Base-by-base conservation (phyloP, 1,284 basidiomycete species). In the Peniophora sp. region DNA sequence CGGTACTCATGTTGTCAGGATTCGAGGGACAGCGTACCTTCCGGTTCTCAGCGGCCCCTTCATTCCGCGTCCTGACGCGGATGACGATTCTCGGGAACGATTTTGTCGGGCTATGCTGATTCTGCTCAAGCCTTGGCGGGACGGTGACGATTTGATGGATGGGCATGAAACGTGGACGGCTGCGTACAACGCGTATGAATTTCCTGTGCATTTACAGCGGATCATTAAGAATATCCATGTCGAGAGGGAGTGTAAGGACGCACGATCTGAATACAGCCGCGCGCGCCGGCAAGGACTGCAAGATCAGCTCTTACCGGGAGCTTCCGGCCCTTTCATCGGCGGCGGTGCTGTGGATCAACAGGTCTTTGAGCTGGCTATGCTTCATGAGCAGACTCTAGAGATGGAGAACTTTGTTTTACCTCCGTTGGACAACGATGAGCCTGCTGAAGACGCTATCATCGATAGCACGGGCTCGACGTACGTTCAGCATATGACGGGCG, bases 71-170 rank as follows among this genome's bases (percentile, higher is more conserved):
- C 14, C 8, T 23, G 39, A 45, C 14, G n/a, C 24, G 19, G n/a
- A n/a, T 16, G 23, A n/a, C 16, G 49, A 43, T 10, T 23, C 44
- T 6, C 23, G n/a, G 2, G 10, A n/a, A n/a, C 9, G 9, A 16
- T 50, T 12, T 32, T 35, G 32, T 22, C 38, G 39, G 9, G 49
- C 24, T 5, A 50, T 50, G 49, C 49, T 50, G 3, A 19, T 50
- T 3, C 19, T 50, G 39, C 45, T 50, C 39, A 50, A 50, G 22
- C 49, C 49, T 16, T 50, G 49, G 49, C 9, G 49, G 17, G 12
- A 8, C 11, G 5, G 16, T 12, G n/a, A 3, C 16, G 49, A 50
- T 34, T 8, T 45, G 44, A 3, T 14, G 9, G 23, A n/a, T 3
- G 23, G 10, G 6, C 8, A 6, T 14, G 12, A 3, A 6, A 5